Evolutionary conservation across 768 basidiomycete species (phyloP), one percentile per base, ranked within the genome.

Genomic region (Epithele typhae): DNA sequence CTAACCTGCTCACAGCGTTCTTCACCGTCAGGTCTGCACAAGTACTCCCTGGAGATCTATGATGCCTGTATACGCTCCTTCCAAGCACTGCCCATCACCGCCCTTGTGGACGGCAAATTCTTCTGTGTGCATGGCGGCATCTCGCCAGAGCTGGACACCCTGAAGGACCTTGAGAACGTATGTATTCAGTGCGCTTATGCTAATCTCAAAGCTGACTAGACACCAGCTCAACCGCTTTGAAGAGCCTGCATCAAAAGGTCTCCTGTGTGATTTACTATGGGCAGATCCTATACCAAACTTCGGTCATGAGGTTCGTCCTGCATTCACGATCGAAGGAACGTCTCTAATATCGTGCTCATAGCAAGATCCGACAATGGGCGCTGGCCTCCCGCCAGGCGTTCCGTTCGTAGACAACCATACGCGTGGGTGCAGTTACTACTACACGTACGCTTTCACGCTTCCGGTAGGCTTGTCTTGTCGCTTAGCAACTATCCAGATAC

Each of bases 91-190:
- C 96, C 96, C 3, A 69, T 99, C 25, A 78, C 92, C 0, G 96
- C 92, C 6, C 72, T 98, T 47, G 88, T 99, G 65, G 96, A 99
- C 64, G 77, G 81, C 52, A 88, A 92, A 59, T 98, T 99, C 73
- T 87, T 99, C 65, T 98, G 95, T 60, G 92, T 98, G 2, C 96
- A 98, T 56, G 96, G 96, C 2, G 96, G 96, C 3, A 76, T 99
- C 30, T 92, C 90, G 0, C 96, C 96, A 0, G 83, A 88, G 53
- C 75, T 99, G 1, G 68, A 83, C 36, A 82, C 79, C 5, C 72
- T 99, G 3, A 79, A 82, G 25, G 95, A 99, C 61, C 56, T 95
- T 8, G 65, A 74, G 21, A 64, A 64, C 19, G 90, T 91, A 45
- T 32, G 51, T 48, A 34, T 40, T 24, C 10, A 18, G 18, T 1